Evolutionary conservation across 140 eudicot genomes (phyloP).

Genomic region (Oenanthe javanica): DNA sequence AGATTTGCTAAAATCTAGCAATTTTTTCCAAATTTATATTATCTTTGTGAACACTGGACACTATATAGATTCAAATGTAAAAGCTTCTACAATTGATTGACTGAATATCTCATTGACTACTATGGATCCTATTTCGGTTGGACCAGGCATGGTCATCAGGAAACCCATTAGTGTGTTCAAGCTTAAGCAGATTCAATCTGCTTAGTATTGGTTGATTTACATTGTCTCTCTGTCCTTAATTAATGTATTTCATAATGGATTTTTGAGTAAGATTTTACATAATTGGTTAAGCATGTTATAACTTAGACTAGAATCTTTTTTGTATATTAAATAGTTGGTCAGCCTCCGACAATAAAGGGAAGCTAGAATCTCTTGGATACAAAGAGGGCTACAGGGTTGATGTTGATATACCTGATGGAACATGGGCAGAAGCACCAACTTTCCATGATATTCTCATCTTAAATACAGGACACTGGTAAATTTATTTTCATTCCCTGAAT

Average conservation of each 20-base stretch:
- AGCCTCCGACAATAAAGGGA: conserved; percentile 55
- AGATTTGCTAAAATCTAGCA: background rate
- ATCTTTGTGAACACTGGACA: background rate
- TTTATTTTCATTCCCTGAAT: conserved; percentile 10
- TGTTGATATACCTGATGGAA: conserved; percentile 88
- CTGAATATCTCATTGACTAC: background rate
- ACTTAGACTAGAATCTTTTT: background rate
- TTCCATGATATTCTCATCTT: conserved; percentile 78
- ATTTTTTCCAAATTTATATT: background rate
- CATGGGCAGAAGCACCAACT: conserved; percentile 79
- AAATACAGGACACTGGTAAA: conserved; percentile 98
- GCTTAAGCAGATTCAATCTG: background rate
- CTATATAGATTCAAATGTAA: background rate
- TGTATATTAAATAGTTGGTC: conserved; percentile 54
- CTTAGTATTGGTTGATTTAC: background rate
- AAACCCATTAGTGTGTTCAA: background rate
- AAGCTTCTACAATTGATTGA: background rate
- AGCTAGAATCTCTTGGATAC: conserved; percentile 85
- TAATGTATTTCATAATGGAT: background rate
- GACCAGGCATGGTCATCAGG: background rate
- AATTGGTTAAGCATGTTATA: conserved; percentile 5
- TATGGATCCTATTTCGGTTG: background rate
- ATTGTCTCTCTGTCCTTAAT: background rate
- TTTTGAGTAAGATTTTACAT: background rate
- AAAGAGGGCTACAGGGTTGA: conserved; percentile 93